A percentile compares a stretch with the other conserved stretches of the same genome.
Evolutionary conservation across 2,329 filamentous ascomycete species (phyloP).

Genomic region (Trichoderma hamatum): DNA sequence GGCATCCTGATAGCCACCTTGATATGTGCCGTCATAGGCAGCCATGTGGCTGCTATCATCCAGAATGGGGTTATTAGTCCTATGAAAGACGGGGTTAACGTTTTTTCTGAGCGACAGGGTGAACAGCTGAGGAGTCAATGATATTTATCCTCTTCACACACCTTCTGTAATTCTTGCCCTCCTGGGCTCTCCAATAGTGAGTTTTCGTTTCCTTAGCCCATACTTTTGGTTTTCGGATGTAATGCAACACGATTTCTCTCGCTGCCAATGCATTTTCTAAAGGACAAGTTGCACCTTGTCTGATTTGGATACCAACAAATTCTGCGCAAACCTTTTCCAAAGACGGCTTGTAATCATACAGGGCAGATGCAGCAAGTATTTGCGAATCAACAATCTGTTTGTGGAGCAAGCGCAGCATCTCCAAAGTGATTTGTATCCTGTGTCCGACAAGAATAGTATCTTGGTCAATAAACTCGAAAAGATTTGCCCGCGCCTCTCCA

Average conservation of each 20-base stretch:
- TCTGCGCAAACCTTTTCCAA: background rate
- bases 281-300: background rate
- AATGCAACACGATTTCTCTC: background rate
- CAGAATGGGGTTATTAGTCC: rapidly evolving
- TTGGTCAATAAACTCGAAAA: background rate
- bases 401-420: background rate
- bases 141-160: background rate
- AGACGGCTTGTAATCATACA: background rate
- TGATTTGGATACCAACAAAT: background rate
- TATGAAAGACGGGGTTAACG: rapidly evolving
- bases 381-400: background rate
- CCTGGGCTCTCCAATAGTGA: background rate
- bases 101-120: background rate
- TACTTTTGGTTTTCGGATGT: background rate
- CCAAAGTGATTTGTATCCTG: background rate
- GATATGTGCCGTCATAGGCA: background rate
- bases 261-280: background rate
- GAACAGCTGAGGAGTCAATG: background rate
- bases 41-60: background rate
- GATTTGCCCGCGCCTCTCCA: background rate
- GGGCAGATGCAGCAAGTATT: background rate
- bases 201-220: background rate
- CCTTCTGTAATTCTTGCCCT: background rate
- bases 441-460: constrained; percentile 8
- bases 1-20: background rate